Evolutionary conservation across 768 basidiomycete species (phyloP).

Genomic region (Suillus discolor): DNA sequence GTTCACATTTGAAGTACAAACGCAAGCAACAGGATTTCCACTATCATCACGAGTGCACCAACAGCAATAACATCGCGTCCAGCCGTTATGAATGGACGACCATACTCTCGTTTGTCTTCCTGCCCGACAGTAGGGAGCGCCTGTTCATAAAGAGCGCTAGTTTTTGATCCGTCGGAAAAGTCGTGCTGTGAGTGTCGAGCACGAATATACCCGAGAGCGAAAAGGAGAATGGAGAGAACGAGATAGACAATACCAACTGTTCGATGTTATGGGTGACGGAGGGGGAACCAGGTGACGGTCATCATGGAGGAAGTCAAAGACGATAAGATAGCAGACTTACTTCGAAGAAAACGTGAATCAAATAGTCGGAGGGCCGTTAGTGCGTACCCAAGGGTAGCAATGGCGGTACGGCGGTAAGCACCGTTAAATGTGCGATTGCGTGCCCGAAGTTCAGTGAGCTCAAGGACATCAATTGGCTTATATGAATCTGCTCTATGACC

Average conservation of each 20-base stretch:
- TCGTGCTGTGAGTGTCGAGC: constrained; percentile 71
- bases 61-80: constrained; percentile 75
- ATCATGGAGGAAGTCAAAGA: constrained; percentile 4
- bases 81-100: constrained; percentile 77
- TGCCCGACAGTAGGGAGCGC: constrained; percentile 63
- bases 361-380: constrained; percentile 80
- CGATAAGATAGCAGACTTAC: constrained; percentile 43
- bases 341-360: constrained; percentile 69
- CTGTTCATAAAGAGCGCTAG: constrained; percentile 27
- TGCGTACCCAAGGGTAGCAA: constrained; percentile 73
- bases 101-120: constrained; percentile 63
- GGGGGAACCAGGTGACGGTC: constrained; percentile 2
- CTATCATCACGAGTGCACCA: constrained; percentile 56
- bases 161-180: constrained; percentile 61
- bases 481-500: constrained; percentile 55
- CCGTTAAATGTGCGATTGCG: constrained; percentile 83
- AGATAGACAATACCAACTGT: constrained; percentile 65
- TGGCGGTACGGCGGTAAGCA: constrained; percentile 75
- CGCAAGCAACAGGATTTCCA: constrained; percentile 67
- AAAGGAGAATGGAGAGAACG: constrained; percentile 61
- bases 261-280: constrained; percentile 33
- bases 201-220: constrained; percentile 59
- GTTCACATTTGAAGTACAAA: constrained; percentile 53
- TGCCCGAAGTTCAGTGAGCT: constrained; percentile 76
- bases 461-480: constrained; percentile 51